phyloP scores from a whole-genome alignment of 1,284 basidiomycete species.

The Trichosporon faecale region DNA sequence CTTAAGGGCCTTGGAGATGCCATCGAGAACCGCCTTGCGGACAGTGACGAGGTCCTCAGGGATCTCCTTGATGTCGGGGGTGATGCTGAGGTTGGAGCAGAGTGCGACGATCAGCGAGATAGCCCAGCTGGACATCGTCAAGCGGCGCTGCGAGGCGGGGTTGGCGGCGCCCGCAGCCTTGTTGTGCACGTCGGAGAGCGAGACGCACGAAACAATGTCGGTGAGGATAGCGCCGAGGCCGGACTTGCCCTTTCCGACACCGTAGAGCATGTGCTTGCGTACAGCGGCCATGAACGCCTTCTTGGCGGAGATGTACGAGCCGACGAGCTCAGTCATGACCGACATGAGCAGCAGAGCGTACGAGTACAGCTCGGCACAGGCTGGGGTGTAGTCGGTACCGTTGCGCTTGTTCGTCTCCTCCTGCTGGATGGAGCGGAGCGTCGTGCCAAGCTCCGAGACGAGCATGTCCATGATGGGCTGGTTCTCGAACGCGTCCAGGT shows the following conservation, averaged over 20 bases:
- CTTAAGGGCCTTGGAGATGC: constrained; percentile 79
- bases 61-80: constrained; percentile 68
- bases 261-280: constrained; percentile 58
- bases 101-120: constrained; percentile 88
- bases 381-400: constrained; percentile 15
- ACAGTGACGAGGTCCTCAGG: constrained; percentile 74
- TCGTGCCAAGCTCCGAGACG: constrained; percentile 33
- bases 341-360: constrained; percentile 89
- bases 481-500: constrained; percentile 21
- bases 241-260: constrained; percentile 52
- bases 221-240: constrained; percentile 60
- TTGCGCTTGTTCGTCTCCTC: constrained; percentile 20
- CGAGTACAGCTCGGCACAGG: constrained; percentile 19
- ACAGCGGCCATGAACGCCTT: constrained; percentile 74
- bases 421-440: constrained; percentile 21
- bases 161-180: constrained; percentile 4
- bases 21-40: constrained; percentile 86
- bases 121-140: constrained; percentile 70
- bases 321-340: constrained; percentile 83
- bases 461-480: constrained; percentile 37
- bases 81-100: constrained; percentile 70
- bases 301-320: constrained; percentile 92
- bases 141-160: constrained; percentile 29
- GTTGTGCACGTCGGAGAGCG: constrained; percentile 52
- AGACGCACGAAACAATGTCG: constrained; percentile 74